Base-by-base conservation (phyloP, 441 rosid species). In the Populus hybrid region DNA sequence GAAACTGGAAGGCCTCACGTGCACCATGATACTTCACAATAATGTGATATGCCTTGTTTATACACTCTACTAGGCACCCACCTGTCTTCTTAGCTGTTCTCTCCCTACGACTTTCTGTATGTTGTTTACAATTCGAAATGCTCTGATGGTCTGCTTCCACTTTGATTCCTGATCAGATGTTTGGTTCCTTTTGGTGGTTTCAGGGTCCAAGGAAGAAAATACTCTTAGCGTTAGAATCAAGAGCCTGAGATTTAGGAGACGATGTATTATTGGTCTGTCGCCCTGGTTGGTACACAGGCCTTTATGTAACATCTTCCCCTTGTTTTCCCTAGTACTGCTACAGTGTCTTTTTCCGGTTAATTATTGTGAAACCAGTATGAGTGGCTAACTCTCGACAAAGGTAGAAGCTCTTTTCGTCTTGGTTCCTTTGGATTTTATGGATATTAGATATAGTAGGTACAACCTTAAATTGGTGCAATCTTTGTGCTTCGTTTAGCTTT, bases 151-250 rank as follows among this genome's bases (percentile, higher is more conserved):
- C 35, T 46, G 23, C 38, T 10, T 77, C 42, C 32, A 23, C 42
- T 57, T 11, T 21, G 3, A 7, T 42, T 30, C 32, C 30, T 73
- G 80, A 32, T 73, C 18, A 59, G 28, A 7, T 64, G 72, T 72
- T 78, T 78, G 70, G 16, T 73, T 76, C 50, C 0, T 42, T 16
- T 77, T 77, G 73, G 40, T 76, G 78, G 77, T 85, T 83, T 72
- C 88, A 95, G 99, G 98, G 99, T n/a, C 99, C 98, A 34, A 89
- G 99, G 80, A 95, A 95, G 93, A 95, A 95, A 89, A 92, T 95
- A 87, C 88, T 92, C 6, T 84, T 93, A 77, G 98, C 93, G 67
- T 78, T 95, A 88, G 98, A 90, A 84, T 87, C 98, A 20, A 89
- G 86, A 81, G 89, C 83, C 74, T 90, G 84, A 86, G 63, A 63